Evolutionary conservation across 2,329 filamentous ascomycete genomes (phyloP).

Genomic region (Trichophyton schoenleinii): DNA sequence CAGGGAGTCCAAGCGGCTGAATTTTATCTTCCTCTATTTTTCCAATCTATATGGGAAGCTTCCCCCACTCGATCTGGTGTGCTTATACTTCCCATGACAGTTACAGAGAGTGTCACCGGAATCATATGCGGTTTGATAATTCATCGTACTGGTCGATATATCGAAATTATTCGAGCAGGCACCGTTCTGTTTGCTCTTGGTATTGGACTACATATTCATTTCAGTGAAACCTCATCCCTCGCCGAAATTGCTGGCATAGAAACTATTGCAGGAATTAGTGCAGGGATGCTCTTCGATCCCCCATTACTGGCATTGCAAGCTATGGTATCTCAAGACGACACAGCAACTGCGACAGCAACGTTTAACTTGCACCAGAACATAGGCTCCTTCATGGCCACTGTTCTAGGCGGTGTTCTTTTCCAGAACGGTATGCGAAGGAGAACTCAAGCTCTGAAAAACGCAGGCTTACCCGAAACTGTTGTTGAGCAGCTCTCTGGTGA

Average conservation of each 20-base stretch:
- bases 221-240: conserved; percentile 27
- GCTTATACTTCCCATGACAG: conserved; percentile 56
- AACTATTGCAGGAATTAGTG: conserved; percentile 40
- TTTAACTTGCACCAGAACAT: conserved; percentile 51
- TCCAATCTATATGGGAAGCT: conserved; percentile 59
- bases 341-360: conserved; percentile 41
- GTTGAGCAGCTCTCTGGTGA: conserved; percentile 24
- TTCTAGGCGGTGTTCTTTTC: conserved; percentile 66
- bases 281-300: conserved; percentile 42
- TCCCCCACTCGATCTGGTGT: conserved; percentile 60
- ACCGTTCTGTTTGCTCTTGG: conserved; percentile 32
- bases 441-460: not conserved
- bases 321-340: conserved; percentile 38
- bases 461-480: not conserved
- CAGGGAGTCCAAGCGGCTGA: conserved; percentile 55
- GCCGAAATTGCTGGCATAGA: conserved; percentile 37
- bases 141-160: conserved; percentile 58
- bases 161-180: conserved; percentile 37
- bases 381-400: conserved; percentile 54
- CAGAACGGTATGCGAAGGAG: conserved; percentile 58
- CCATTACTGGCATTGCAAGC: conserved; percentile 46
- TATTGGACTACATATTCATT: conserved; percentile 36
- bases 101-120: conserved; percentile 46
- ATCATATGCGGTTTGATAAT: conserved; percentile 60
- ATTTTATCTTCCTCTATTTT: conserved; percentile 76